Evolutionary conservation across 495 filamentous ascomycete genomes (phyloP).

Genomic region (Penicillium paradoxum): DNA sequence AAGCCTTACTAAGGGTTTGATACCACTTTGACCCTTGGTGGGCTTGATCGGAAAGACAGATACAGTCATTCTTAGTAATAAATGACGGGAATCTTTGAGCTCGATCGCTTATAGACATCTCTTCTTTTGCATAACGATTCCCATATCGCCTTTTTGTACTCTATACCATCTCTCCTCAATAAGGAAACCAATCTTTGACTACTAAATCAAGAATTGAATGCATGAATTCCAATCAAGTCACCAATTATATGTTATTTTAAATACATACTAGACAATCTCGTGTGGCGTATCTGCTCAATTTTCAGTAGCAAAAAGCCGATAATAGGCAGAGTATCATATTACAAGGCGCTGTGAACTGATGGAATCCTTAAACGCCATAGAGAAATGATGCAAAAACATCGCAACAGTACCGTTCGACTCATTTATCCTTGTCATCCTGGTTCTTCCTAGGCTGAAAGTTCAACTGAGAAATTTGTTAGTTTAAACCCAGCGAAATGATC

Average conservation of each 20-base stretch:
- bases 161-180: constrained; percentile 28
- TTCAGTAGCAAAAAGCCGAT: neutral
- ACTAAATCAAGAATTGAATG: constrained; percentile 4
- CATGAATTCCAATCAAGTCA: neutral
- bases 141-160: constrained; percentile 23
- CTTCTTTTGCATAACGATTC: constrained; percentile 19
- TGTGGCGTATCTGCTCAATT: too few species aligned
- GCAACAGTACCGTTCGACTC: neutral
- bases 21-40: neutral
- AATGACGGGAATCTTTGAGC: neutral
- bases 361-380: neutral
- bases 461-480: constrained; percentile 41
- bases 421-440: constrained; percentile 44
- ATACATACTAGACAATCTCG: too few species aligned
- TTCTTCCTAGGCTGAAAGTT: constrained; percentile 70
- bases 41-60: constrained; percentile 4
- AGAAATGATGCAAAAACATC: neutral
- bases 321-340: neutral
- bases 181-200: constrained; percentile 12
- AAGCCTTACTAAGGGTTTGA: constrained; percentile 64
- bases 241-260: too few species aligned
- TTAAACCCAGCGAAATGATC: neutral
- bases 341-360: neutral
- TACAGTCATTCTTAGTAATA: constrained; percentile 7
- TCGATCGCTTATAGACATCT: neutral